phyloP scores from a whole-genome alignment of 768 basidiomycete genomes.

The Asterophora lycoperdoides region DNA sequence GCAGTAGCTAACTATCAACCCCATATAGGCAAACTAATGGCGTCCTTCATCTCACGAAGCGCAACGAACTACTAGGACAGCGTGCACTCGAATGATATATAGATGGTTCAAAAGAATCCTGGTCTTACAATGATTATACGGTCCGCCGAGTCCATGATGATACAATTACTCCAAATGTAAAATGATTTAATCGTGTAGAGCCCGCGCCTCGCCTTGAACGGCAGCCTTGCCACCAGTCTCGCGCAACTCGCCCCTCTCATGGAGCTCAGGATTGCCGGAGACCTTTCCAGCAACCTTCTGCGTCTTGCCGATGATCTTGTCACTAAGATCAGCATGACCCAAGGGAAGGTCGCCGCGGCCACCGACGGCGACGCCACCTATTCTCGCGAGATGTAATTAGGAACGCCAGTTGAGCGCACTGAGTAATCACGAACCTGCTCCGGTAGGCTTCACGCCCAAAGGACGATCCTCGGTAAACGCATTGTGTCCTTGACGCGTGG shows the following conservation, averaged over 20 bases:
- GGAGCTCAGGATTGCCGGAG: conserved; percentile 42
- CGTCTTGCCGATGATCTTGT: conserved; percentile 57
- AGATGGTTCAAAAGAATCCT: too few species aligned
- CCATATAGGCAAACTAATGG: too few species aligned
- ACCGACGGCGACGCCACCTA: conserved; percentile 33
- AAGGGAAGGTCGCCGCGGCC: conserved; percentile 29
- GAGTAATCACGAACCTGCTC: conserved; percentile 1
- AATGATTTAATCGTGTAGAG: conserved; percentile 33
- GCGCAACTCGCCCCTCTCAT: conserved; percentile 55
- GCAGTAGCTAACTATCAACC: too few species aligned
- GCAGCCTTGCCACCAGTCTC: conserved; percentile 50
- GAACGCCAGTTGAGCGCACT: neutral
- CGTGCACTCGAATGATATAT: too few species aligned
- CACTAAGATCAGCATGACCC: conserved; percentile 40
- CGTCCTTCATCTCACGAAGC: too few species aligned
- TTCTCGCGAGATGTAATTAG: neutral
- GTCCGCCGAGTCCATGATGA: too few species aligned
- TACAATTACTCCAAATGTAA: too few species aligned
- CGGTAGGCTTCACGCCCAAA: conserved; percentile 1
- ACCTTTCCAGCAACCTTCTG: conserved; percentile 54
- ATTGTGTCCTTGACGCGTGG: neutral
- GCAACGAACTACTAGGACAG: too few species aligned
- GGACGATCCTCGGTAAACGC: neutral
- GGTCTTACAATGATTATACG: too few species aligned
- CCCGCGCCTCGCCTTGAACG: conserved; percentile 34